These are phyloP conservation scores for Mrakia blollopis DNA, from an alignment of 768 basidiomycete genomes.

Conservation along the genomic window DNA sequence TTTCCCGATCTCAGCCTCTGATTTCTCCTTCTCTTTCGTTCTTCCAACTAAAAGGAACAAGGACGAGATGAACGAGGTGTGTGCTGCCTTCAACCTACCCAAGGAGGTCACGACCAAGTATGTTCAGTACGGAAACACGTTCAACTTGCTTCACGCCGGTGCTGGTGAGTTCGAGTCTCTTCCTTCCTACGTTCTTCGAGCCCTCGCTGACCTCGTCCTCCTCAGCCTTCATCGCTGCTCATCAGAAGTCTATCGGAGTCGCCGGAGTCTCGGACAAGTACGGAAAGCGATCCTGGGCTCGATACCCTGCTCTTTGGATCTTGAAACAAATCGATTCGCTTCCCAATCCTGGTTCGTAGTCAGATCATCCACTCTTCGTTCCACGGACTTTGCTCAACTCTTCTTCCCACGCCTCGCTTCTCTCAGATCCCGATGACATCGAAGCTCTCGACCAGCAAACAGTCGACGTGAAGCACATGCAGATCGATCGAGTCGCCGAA, in stretches of 20 bases:
- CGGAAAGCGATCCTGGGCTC: slow-evolving; percentile 92
- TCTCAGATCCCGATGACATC: slow-evolving; percentile 77
- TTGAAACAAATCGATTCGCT: slow-evolving; percentile 91
- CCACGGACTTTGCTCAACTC: no score
- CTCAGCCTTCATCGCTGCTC: slow-evolving; percentile 86
- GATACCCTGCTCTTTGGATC: slow-evolving; percentile 94
- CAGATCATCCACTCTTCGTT: no score
- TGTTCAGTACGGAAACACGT: slow-evolving; percentile 95
- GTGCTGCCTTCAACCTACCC: slow-evolving; percentile 94
- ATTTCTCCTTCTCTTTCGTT: neutral
- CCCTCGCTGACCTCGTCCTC: no score
- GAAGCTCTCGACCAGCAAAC: slow-evolving; percentile 80
- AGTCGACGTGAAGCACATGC: slow-evolving; percentile 63
- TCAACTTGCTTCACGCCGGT: slow-evolving; percentile 88
- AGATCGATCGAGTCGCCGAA: slow-evolving; percentile 74
- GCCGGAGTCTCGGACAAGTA: slow-evolving; percentile 98
- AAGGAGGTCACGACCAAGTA: slow-evolving; percentile 94
- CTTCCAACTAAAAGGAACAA: slow-evolving; percentile 8
- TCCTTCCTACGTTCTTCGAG: no score
- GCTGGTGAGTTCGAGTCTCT: no score
- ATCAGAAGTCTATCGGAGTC: slow-evolving; percentile 89
- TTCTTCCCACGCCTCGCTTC: no score
- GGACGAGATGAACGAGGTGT: slow-evolving; percentile 84
- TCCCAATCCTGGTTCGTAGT: slow-evolving; percentile 65
- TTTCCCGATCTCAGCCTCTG: no score